These are phyloP conservation scores for Collybiopsis luxurians DNA, from an alignment of 768 basidiomycete genomes.

Conservation along the genomic window DNA sequence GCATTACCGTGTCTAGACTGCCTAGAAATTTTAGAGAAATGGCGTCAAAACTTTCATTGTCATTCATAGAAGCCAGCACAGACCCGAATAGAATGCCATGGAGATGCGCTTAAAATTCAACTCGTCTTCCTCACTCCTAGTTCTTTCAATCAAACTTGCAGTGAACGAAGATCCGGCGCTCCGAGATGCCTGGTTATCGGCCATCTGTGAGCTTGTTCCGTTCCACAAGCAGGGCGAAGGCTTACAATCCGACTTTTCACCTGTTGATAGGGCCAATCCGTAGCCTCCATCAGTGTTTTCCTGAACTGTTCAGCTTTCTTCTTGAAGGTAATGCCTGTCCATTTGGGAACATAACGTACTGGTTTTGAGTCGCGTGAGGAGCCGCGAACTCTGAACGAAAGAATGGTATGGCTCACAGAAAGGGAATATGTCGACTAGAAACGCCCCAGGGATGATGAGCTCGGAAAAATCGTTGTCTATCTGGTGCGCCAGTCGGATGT, in stretches of 20 bases:
- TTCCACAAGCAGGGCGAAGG: neutral
- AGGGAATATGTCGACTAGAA: constrained; percentile 12
- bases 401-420: constrained; percentile 8
- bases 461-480: constrained; percentile 9
- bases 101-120: neutral
- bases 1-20: too few species aligned
- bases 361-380: neutral
- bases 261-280: neutral
- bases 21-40: neutral
- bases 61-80: neutral
- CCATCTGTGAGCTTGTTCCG: neutral
- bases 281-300: neutral
- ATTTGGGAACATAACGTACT: neutral
- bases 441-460: constrained; percentile 9
- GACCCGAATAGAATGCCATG: constrained; percentile 4
- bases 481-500: constrained; percentile 9
- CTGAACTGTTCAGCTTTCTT: neutral
- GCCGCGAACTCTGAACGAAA: neutral
- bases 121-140: neutral
- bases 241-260: neutral
- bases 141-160: constrained; percentile 1
- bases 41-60: neutral
- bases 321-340: neutral
- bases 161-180: constrained; percentile 8
- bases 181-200: neutral